These are phyloP conservation scores for Pichia phayaonensis DNA, from an alignment of 805 yeast species.

Conservation along the genomic window DNA sequence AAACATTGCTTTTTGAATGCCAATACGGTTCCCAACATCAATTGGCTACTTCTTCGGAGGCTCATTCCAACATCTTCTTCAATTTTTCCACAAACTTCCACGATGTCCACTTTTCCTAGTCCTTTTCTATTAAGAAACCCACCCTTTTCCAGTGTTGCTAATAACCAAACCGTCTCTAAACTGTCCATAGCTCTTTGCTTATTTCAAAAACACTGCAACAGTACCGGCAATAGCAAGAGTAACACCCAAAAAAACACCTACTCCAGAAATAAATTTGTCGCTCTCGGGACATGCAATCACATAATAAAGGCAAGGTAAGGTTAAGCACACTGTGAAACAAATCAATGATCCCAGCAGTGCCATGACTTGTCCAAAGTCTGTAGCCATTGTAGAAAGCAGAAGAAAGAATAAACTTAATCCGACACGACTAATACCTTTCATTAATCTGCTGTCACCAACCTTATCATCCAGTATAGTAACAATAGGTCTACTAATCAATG, in stretches of 20 bases:
- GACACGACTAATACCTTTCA: conserved; percentile 26
- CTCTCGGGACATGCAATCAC: conserved; percentile 41
- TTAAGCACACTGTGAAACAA: conserved; percentile 72
- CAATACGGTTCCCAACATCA: conserved; percentile 42
- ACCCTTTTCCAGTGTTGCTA: conserved; percentile 8
- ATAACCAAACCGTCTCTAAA: conserved; percentile 4
- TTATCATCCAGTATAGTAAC: conserved; percentile 53
- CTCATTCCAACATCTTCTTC: conserved; percentile 13
- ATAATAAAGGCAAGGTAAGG: conserved; percentile 71
- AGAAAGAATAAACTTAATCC: conserved; percentile 53
- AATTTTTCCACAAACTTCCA: conserved; percentile 30
- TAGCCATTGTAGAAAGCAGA: conserved; percentile 53
- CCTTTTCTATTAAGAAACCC: conserved; percentile 19
- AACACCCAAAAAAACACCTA: not conserved
- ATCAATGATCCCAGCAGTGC: conserved; percentile 77
- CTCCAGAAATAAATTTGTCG: conserved; percentile 1
- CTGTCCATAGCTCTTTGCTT: not conserved
- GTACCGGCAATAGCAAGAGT: conserved; percentile 52
- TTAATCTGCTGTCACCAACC: not conserved
- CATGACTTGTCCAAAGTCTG: conserved; percentile 74
- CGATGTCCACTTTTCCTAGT: conserved; percentile 33
- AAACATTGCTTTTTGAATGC: conserved; percentile 38
- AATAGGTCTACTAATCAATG: conserved; percentile 77
- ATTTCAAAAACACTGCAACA: conserved; percentile 36
- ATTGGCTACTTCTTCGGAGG: conserved; percentile 33